A percentile compares a stretch with the other conserved stretches of the same genome.
Conservation (phyloP, 441 rosid species). For the Raphanus hybrid region DNA sequence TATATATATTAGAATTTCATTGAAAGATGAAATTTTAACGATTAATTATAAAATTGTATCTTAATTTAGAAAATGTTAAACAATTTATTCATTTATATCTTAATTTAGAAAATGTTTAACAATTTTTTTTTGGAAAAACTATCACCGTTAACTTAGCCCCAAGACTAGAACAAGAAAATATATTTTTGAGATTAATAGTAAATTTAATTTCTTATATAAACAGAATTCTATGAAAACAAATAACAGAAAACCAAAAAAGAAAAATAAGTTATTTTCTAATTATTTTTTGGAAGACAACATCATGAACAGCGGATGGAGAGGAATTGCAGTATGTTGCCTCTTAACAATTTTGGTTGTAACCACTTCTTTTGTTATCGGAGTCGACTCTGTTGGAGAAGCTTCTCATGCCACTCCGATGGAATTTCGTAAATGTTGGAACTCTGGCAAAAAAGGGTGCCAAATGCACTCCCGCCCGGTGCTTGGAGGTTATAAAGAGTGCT, state of each 20-base stretch:
- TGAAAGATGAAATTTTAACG: too few species aligned
- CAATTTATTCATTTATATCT: background rate
- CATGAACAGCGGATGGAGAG: background rate
- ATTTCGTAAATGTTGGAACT: background rate
- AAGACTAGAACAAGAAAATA: background rate
- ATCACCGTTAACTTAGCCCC: constrained; percentile 1
- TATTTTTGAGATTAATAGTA: background rate
- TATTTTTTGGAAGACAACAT: background rate
- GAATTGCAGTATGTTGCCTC: background rate
- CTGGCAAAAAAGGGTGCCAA: background rate
- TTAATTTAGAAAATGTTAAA: too few species aligned
- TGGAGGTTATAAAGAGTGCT: background rate
- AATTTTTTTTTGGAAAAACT: background rate
- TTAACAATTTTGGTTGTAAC: background rate
- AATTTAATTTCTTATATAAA: background rate
- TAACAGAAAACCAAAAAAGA: background rate
- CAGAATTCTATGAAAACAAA: background rate
- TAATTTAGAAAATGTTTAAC: background rate
- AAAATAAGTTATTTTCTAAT: background rate
- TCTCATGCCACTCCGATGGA: background rate
- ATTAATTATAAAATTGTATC: too few species aligned
- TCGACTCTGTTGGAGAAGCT: background rate
- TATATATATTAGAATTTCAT: too few species aligned
- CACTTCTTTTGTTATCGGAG: background rate
- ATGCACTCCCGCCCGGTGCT: background rate